These are phyloP conservation scores for Cryphonectria radicalis DNA, from an alignment of 2,329 filamentous ascomycete genomes.

Conservation along the genomic window DNA sequence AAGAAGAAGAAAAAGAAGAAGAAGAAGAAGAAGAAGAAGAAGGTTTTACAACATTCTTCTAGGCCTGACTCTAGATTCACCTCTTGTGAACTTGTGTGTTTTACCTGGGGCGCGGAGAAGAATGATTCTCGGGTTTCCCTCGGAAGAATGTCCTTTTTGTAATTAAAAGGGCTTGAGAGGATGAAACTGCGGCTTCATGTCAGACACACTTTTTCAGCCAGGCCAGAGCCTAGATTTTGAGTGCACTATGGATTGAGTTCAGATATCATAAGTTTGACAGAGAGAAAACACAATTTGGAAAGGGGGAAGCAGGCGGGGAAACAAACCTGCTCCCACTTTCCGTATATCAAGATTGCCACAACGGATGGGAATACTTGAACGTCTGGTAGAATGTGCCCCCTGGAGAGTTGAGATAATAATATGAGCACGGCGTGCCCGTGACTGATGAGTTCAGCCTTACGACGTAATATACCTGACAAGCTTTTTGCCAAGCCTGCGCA, in stretches of 20 bases:
- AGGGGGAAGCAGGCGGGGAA: not conserved
- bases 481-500: not conserved
- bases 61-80: not conserved
- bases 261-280: not conserved
- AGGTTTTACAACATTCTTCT: too few species aligned
- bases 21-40: too few species aligned
- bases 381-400: not conserved
- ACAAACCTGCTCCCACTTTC: not conserved
- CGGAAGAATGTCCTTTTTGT: not conserved
- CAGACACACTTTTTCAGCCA: not conserved
- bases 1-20: too few species aligned
- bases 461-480: not conserved
- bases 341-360: not conserved
- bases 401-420: not conserved
- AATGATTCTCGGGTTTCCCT: not conserved
- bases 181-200: not conserved
- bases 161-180: not conserved
- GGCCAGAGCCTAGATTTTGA: not conserved
- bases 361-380: not conserved
- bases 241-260: not conserved
- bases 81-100: not conserved
- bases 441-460: not conserved
- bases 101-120: not conserved
- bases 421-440: not conserved
- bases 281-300: not conserved